phyloP scores from a whole-genome alignment of 1,139 yeast genomes.

The Pneumocystis wakefieldiae region DNA sequence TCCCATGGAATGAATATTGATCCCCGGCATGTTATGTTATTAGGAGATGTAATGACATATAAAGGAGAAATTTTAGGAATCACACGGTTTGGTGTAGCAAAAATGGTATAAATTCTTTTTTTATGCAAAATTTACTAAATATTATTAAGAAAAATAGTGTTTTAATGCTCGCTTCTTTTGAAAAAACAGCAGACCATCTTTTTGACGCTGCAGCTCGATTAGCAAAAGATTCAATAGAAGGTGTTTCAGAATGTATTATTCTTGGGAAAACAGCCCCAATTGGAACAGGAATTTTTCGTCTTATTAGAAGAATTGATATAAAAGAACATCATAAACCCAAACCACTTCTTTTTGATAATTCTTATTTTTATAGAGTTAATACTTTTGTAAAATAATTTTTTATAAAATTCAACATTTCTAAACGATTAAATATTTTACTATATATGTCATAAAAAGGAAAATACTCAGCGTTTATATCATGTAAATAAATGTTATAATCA shows the following conservation, averaged over 20 bases:
- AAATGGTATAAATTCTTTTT: slow-evolving; percentile 39
- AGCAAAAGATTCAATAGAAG: slow-evolving; percentile 92
- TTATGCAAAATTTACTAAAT: background rate
- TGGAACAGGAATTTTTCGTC: slow-evolving; percentile 93
- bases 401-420: background rate
- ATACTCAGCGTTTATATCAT: too few species aligned
- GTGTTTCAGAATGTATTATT: slow-evolving; percentile 95
- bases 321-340: slow-evolving; percentile 1
- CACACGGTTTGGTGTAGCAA: slow-evolving; percentile 92
- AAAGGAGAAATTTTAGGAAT: slow-evolving; percentile 97
- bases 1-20: slow-evolving; percentile 99
- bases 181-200: slow-evolving; percentile 94
- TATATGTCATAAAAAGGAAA: too few species aligned
- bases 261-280: slow-evolving; percentile 94
- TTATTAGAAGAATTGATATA: slow-evolving; percentile 23
- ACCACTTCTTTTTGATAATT: background rate
- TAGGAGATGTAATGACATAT: slow-evolving; percentile 98
- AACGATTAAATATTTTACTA: too few species aligned
- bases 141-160: slow-evolving; percentile 61
- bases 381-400: background rate
- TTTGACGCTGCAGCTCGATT: slow-evolving; percentile 96
- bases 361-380: background rate
- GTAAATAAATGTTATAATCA: too few species aligned
- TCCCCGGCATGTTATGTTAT: slow-evolving; percentile 93
- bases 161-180: slow-evolving; percentile 89